phyloP scores from a whole-genome alignment of 768 basidiomycete species.

The Mycena albidolilacea region DNA sequence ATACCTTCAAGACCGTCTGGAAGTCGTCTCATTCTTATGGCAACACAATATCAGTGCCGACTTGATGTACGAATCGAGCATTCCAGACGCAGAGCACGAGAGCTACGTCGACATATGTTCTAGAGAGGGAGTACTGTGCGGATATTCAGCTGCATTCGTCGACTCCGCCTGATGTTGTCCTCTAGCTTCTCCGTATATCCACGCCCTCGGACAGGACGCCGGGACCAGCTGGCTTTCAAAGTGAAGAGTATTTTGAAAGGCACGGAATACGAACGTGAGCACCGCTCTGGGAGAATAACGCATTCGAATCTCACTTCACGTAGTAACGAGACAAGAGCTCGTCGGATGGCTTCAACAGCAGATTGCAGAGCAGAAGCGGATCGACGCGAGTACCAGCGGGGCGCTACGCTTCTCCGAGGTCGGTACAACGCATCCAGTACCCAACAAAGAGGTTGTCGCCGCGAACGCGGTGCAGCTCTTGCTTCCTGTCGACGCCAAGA shows the following conservation, averaged over 20 bases:
- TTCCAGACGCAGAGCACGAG: conserved; percentile 75
- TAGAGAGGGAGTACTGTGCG: conserved; percentile 89
- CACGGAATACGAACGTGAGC: conserved; percentile 80
- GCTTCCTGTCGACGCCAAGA: conserved; percentile 79
- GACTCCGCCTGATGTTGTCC: background rate
- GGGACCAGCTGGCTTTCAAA: conserved; percentile 81
- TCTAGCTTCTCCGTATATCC: conserved; percentile 61
- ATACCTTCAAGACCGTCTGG: conserved; percentile 81
- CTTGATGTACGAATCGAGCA: conserved; percentile 86
- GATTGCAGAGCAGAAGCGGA: conserved; percentile 84
- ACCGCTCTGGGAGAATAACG: background rate
- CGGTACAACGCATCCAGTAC: conserved; percentile 47
- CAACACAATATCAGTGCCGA: conserved; percentile 87
- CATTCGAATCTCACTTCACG: conserved; percentile 18
- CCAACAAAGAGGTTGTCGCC: conserved; percentile 55
- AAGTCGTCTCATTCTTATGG: conserved; percentile 85
- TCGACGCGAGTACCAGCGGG: conserved; percentile 77
- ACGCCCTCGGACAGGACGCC: conserved; percentile 67
- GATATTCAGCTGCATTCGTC: background rate
- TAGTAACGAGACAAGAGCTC: conserved; percentile 74
- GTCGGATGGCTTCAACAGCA: conserved; percentile 83
- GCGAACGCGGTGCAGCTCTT: conserved; percentile 72
- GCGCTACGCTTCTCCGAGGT: conserved; percentile 61
- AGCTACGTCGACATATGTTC: conserved; percentile 76
- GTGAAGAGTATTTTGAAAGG: conserved; percentile 88